Evolutionary conservation across 176 grass and related monocot genomes (phyloP), one percentile per base, ranked within the genome.

Genomic region (Juncus inflexus): DNA sequence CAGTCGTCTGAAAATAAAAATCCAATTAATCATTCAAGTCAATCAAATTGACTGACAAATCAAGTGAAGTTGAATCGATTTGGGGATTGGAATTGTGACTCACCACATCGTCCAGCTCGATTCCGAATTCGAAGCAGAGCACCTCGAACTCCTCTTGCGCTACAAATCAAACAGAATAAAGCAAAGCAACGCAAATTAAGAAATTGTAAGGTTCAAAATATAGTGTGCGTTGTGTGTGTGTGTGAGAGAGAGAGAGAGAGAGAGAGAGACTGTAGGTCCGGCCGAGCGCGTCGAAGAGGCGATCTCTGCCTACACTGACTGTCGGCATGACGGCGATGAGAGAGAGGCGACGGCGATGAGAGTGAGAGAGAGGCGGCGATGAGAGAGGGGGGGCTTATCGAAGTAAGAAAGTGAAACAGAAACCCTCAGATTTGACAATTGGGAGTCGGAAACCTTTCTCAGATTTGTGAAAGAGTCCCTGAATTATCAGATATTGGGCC

Each of bases 61-160:
- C 40, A 8, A 15, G 14, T 15, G 40, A 56, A 58, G 37, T 41
- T 16, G 38, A 70, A 58, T 52, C 12, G 37, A 58, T 3, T 35
- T 35, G 37, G 40, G 72, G 57, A 41, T 59, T 49, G 12, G 58
- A 15, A 13, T 1, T 3, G 50, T 10, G 13, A 14, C 69, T 69
- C 50, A 96, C 87, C 72, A 99, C 95, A 8, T 94, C 95, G 36
- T 99, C 95, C 37, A 99, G 95, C 75, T 99, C 95, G 78, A 99
- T 99, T 57, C 95, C 95, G 61, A 99, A 94, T 37, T 84, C 85
- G 80, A 90, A 99, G 73, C 95, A 94, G 50, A 90, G 72, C 55
- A 7, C 68, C 54, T 99, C 95, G 69, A 99, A 87, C 11, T 94
- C 78, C 78, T 87, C 78, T 72, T 85, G 83, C 52, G 89, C 95